These are phyloP conservation scores for Starmerella geochares DNA, from an alignment of 805 yeast species.

Conservation along the genomic window DNA sequence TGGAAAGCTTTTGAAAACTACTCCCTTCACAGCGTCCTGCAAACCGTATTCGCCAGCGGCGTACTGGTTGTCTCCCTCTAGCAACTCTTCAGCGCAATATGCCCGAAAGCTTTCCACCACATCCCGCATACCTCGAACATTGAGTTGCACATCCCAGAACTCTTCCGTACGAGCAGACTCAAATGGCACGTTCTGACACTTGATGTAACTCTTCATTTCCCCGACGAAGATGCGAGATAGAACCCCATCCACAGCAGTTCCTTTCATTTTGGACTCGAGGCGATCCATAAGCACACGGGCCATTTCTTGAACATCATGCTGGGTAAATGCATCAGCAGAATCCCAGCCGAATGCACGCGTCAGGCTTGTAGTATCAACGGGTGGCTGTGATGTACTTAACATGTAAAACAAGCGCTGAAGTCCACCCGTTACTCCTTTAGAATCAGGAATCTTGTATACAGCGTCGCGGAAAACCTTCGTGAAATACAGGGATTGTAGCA, in stretches of 20 bases:
- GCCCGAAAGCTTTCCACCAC: slow-evolving; percentile 69
- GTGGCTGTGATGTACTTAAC: slow-evolving; percentile 58
- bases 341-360: slow-evolving; percentile 98
- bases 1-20: slow-evolving; percentile 80
- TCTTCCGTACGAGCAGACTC: slow-evolving; percentile 89
- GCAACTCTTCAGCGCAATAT: slow-evolving; percentile 76
- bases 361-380: slow-evolving; percentile 75
- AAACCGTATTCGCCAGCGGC: slow-evolving; percentile 82
- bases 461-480: slow-evolving; percentile 72
- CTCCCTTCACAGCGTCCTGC: slow-evolving; percentile 96
- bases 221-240: slow-evolving; percentile 85
- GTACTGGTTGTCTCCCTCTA: slow-evolving; percentile 92
- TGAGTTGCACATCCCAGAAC: slow-evolving; percentile 95
- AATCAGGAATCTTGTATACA: slow-evolving; percentile 77
- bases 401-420: slow-evolving; percentile 79
- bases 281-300: slow-evolving; percentile 92
- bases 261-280: slow-evolving; percentile 82
- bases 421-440: slow-evolving; percentile 62
- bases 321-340: slow-evolving; percentile 86
- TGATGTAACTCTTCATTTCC: slow-evolving; percentile 87
- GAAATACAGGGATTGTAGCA: slow-evolving; percentile 80
- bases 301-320: slow-evolving; percentile 95
- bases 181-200: slow-evolving; percentile 85
- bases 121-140: slow-evolving; percentile 71
- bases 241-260: slow-evolving; percentile 65